Conservation (phyloP, 108 stramenopile species). For the Cyclotella choctawhatcheeana region DNA sequence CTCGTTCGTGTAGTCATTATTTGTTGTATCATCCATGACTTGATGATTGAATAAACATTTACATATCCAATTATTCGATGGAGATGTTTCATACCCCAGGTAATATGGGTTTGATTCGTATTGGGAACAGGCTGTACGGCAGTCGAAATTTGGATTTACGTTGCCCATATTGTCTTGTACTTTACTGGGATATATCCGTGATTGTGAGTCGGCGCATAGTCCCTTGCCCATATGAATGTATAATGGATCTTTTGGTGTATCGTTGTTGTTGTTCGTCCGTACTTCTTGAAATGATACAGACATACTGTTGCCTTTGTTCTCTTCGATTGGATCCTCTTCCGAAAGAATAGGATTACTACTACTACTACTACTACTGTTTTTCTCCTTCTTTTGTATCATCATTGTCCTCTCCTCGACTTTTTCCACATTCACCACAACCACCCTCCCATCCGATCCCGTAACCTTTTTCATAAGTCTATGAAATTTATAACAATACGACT, state of each 20-base stretch:
- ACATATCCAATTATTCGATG: neutral
- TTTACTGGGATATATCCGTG: no score
- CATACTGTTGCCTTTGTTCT: neutral
- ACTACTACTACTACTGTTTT: no score
- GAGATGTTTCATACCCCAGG: neutral
- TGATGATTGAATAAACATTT: neutral
- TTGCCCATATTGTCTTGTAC: no score
- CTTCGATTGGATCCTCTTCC: no score
- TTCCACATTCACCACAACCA: neutral
- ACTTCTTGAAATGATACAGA: neutral
- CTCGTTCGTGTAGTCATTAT: no score
- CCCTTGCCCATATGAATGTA: neutral
- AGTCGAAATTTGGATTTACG: neutral
- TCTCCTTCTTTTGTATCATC: neutral
- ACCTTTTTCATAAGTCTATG: neutral
- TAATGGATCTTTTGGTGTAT: no score
- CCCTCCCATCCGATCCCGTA: neutral
- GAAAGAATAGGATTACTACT: no score
- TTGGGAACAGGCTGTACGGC: neutral
- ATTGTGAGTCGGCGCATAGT: neutral
- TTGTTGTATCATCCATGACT: neutral
- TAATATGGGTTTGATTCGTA: neutral
- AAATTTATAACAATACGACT: conserved; percentile 6
- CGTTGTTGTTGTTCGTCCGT: no score
- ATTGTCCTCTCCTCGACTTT: neutral